A percentile compares a stretch with the other conserved stretches of the same genome.
phyloP scores from a whole-genome alignment of 2,329 filamentous ascomycete genomes.

The Fusarium sp. region DNA sequence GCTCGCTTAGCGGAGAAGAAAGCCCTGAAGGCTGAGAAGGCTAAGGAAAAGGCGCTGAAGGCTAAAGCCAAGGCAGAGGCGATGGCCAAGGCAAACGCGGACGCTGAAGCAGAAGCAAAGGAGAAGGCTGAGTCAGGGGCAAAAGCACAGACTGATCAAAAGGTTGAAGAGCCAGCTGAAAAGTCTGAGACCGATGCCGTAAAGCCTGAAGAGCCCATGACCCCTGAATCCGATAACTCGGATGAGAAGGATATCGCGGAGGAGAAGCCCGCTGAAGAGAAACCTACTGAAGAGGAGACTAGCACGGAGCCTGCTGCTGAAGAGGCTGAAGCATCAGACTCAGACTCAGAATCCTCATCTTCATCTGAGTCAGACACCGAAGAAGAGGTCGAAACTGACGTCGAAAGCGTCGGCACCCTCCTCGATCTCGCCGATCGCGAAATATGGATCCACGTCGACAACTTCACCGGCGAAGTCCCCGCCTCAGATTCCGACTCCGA shows the following conservation, averaged over 20 bases:
- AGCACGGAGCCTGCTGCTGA: neutral
- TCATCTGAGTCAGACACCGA: slow-evolving; percentile 1
- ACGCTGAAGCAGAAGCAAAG: slow-evolving; percentile 12
- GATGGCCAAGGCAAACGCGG: slow-evolving; percentile 21
- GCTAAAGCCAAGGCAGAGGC: slow-evolving; percentile 48
- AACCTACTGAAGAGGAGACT: neutral
- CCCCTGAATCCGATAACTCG: slow-evolving; percentile 30
- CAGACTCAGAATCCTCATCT: neutral
- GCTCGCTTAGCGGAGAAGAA: slow-evolving; percentile 35
- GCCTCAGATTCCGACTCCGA: slow-evolving; percentile 15
- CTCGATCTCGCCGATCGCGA: slow-evolving; percentile 56
- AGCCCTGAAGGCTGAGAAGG: slow-evolving; percentile 31
- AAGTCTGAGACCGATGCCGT: slow-evolving; percentile 10
- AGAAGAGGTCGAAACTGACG: slow-evolving; percentile 38
- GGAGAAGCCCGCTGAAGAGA: slow-evolving; percentile 7
- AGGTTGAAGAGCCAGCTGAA: slow-evolving; percentile 22
- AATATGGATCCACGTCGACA: slow-evolving; percentile 50
- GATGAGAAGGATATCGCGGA: slow-evolving; percentile 1
- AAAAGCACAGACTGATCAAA: slow-evolving; percentile 21
- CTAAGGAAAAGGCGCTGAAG: slow-evolving; percentile 4
- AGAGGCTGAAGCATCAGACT: neutral
- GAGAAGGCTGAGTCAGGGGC: slow-evolving; percentile 48
- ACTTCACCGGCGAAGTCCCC: slow-evolving; percentile 16
- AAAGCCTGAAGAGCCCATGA: slow-evolving; percentile 34
- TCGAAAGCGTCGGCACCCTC: slow-evolving; percentile 50